Base-by-base conservation (phyloP, 2,329 filamentous ascomycete species). In the Xylariaceae sp. region DNA sequence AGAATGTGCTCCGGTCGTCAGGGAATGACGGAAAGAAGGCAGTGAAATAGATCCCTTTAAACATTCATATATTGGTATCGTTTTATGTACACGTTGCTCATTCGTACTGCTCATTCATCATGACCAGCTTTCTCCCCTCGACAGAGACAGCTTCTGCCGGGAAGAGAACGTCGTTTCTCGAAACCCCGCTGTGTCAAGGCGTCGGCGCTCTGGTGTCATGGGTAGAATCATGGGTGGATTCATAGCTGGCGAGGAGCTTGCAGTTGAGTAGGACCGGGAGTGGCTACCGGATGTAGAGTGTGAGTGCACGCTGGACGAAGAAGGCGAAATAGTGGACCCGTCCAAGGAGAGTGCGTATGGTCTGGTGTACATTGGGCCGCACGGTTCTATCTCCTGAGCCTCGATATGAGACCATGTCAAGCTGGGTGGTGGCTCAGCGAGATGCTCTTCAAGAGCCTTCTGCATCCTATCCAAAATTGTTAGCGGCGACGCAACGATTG, bases 341-440 rank as follows among this genome's bases (percentile, higher is more conserved):
- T 59, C 54, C 33, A 54, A 55, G 17, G 49, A 57, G 40, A 45
- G 43, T 42, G 55, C 36, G n/a, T 48, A 31, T 3, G 51, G 50
- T 38, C 49, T 42, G 14, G 55, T 54, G 42, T 61, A 61, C 3
- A 61, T 33, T 13, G 57, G 55, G 13, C 60, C 61, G 18, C 50
- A 42, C 3, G 62, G 62, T 45, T 64, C 60, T 49, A 64, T 64
- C 44, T 62, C 60, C 31, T 59, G 51, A 1, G 54, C 51, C 49
- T 62, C 60, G 28, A 64, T 58, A 36, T 56, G 57, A 19, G 62
- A 64, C 58, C 55, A 62, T 39, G 57, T 58, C 31, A 64, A 46
- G 18, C 42, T 50, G 18, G 52, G 38, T 17, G 52, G 45, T 6
- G 53, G 47, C 48, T 58, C 54, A 19, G 57, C 44, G n/a, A 54